Evolutionary conservation across 371 early-diverging fungal genomes (phyloP), one percentile per base, ranked within the genome.

Genomic region (Smittium mucronatum): DNA sequence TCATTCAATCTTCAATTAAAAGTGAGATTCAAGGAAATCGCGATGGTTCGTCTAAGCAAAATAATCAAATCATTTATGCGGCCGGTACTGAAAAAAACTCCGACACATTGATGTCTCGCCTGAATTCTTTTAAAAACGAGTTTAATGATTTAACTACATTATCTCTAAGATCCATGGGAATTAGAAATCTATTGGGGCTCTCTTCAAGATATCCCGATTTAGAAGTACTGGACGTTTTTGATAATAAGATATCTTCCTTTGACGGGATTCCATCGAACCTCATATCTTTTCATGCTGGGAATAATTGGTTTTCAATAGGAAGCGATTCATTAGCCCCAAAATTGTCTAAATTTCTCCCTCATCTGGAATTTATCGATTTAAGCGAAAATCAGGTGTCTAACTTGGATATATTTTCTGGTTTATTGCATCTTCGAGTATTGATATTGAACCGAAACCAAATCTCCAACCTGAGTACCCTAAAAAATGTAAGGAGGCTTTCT

Each of bases 351-450:
- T 71, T 72, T 70, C 74, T 78, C 69, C 78, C 78, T 32, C 78
- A 78, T 33, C 63, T 78, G 34, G 78, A 78, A 60, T 68, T 73
- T 30, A 70, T 78, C 36, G 79, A 78, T 29, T 67, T 79, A 36
- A 79, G 78, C 58, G 69, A 74, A 16, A 78, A 78, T 58, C 77
- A 78, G 36, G 75, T 78, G n/a, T 69, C 75, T 21, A 78, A 78
- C 58, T 75, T 78, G 1, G 63, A 71, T 32, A 73, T 78, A 25
- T 78, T 78, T 57, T 78, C 79, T 26, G 78, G 77, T 0, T 71
- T 78, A 33, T 71, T 75, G 47, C 78, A 78, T 31, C 58, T 78
- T 67, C 72, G 78, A 16, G 57, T 71, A 2, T 71, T 78, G 0
- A 75, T 79, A 32, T 70, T 78, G 1, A 77, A 61, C 70, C 74